phyloP scores from a whole-genome alignment of 2,329 filamentous ascomycete genomes.

The Colletotrichum navitas region DNA sequence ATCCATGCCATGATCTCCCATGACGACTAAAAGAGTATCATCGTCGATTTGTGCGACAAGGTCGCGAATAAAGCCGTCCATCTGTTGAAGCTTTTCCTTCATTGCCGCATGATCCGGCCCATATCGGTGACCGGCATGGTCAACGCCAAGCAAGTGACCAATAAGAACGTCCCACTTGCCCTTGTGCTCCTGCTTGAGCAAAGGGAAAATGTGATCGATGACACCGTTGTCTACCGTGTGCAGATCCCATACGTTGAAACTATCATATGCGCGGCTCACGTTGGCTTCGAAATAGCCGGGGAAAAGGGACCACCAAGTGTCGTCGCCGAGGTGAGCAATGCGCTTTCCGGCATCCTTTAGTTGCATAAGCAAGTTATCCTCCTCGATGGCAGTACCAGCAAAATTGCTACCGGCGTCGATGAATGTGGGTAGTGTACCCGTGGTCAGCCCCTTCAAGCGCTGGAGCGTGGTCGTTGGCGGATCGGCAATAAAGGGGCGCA shows the following conservation, averaged over 20 bases:
- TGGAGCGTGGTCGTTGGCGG: conserved; percentile 95
- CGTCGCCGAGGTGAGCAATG: conserved; percentile 95
- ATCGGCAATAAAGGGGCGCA: conserved; percentile 96
- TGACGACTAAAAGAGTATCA: conserved; percentile 88
- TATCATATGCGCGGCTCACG: conserved; percentile 91
- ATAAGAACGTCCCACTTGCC: conserved; percentile 93
- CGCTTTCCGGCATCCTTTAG: conserved; percentile 74
- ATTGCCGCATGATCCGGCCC: conserved; percentile 94
- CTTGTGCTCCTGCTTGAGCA: conserved; percentile 75
- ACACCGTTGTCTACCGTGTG: conserved; percentile 98
- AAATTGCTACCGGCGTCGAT: conserved; percentile 96
- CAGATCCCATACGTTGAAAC: conserved; percentile 98
- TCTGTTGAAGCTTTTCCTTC: conserved; percentile 89
- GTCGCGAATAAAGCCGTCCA: conserved; percentile 83
- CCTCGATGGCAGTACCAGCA: conserved; percentile 93
- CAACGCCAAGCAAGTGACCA: conserved; percentile 93
- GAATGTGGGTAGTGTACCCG: conserved; percentile 94
- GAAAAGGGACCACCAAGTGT: conserved; percentile 96
- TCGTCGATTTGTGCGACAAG: conserved; percentile 82
- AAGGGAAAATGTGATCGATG: conserved; percentile 87
- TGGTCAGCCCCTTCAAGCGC: conserved; percentile 92
- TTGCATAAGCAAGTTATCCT: conserved; percentile 83
- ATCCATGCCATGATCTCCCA: conserved; percentile 99
- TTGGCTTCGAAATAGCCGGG: conserved; percentile 92
- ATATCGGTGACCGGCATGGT: conserved; percentile 96